Percentiles rank a stretch among this genome's conserved stretches.
phyloP scores from a whole-genome alignment of 2,329 filamentous ascomycete genomes.

The Microdochium bolleyi region DNA sequence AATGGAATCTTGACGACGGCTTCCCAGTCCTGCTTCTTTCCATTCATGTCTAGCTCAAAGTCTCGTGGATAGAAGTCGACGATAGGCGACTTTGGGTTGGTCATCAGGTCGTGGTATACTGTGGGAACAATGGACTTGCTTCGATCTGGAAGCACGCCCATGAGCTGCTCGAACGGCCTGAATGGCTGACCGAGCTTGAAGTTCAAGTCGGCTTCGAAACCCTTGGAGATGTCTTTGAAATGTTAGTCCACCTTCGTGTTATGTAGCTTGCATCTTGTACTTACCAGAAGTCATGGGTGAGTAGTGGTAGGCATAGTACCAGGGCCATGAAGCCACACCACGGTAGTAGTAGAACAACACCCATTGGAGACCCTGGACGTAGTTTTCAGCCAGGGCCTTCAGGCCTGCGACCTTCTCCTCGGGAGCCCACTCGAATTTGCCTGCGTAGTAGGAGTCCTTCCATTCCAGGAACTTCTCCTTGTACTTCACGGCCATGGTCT shows the following conservation, averaged over 20 bases:
- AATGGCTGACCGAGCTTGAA: slow-evolving; percentile 95
- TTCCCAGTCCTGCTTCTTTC: slow-evolving; percentile 99
- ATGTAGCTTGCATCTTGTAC: slow-evolving; percentile 3
- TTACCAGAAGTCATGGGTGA: slow-evolving; percentile 87
- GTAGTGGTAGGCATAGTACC: slow-evolving; percentile 97
- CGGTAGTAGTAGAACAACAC: slow-evolving; percentile 97
- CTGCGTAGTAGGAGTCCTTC: slow-evolving; percentile 90
- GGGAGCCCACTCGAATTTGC: slow-evolving; percentile 82
- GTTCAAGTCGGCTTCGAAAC: slow-evolving; percentile 77
- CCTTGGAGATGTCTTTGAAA: slow-evolving; percentile 72
- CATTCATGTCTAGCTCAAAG: slow-evolving; percentile 98
- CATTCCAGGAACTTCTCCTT: slow-evolving; percentile 82
- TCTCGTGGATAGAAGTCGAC: slow-evolving; percentile 97
- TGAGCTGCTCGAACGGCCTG: slow-evolving; percentile 89
- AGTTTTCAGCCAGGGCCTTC: slow-evolving; percentile 81
- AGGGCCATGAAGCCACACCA: slow-evolving; percentile 95
- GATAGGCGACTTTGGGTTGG: slow-evolving; percentile 79
- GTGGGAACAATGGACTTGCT: slow-evolving; percentile 92
- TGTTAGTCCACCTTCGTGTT: slow-evolving; percentile 7
- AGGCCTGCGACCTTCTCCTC: slow-evolving; percentile 71
- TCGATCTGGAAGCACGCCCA: slow-evolving; percentile 95
- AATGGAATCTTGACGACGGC: slow-evolving; percentile 98
- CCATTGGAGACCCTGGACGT: slow-evolving; percentile 96
- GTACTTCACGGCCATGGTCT: slow-evolving; percentile 76
- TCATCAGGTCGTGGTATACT: slow-evolving; percentile 90